phyloP scores from a whole-genome alignment of 345 rosid genomes.

The Aegle marmelos region DNA sequence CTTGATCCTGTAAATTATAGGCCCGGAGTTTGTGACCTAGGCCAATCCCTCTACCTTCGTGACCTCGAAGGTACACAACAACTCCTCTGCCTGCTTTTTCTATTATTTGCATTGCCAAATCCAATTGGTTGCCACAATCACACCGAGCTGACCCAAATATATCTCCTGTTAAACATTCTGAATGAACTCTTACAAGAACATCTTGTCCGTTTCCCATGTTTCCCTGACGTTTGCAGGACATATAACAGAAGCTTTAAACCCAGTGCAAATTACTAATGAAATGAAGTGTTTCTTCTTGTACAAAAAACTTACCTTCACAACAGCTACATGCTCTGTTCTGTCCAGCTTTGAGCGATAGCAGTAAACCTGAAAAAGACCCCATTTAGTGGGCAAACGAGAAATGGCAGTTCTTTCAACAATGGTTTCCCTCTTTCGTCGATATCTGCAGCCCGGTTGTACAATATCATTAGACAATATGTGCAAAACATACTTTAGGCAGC shows the following conservation, averaged over 20 bases:
- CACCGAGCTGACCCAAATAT: conserved; percentile 82
- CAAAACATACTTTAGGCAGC: not conserved
- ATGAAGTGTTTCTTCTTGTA: not conserved
- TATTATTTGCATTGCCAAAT: conserved; percentile 70
- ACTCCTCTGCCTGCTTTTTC: conserved; percentile 74
- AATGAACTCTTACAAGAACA: conserved; percentile 84
- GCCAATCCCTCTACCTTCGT: conserved; percentile 92
- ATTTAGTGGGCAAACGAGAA: conserved; percentile 73
- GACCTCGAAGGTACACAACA: conserved; percentile 80
- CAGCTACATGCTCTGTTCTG: conserved; percentile 73
- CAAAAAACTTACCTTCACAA: conserved; percentile 52
- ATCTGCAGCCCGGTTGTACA: conserved; percentile 29
- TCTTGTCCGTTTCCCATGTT: conserved; percentile 73
- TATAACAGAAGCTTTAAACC: not conserved
- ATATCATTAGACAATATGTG: not conserved
- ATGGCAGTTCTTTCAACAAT: conserved; percentile 63
- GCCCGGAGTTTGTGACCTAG: conserved; percentile 84
- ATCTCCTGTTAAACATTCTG: conserved; percentile 86
- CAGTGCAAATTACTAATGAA: not conserved
- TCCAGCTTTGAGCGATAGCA: conserved; percentile 76
- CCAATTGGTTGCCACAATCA: conserved; percentile 83
- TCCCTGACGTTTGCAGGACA: conserved; percentile 38
- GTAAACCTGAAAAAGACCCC: conserved; percentile 72
- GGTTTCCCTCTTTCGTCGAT: conserved; percentile 76
- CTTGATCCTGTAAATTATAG: conserved; percentile 81